Base-by-base conservation (phyloP, 805 yeast genomes). In the Lachancea nothofagi region DNA sequence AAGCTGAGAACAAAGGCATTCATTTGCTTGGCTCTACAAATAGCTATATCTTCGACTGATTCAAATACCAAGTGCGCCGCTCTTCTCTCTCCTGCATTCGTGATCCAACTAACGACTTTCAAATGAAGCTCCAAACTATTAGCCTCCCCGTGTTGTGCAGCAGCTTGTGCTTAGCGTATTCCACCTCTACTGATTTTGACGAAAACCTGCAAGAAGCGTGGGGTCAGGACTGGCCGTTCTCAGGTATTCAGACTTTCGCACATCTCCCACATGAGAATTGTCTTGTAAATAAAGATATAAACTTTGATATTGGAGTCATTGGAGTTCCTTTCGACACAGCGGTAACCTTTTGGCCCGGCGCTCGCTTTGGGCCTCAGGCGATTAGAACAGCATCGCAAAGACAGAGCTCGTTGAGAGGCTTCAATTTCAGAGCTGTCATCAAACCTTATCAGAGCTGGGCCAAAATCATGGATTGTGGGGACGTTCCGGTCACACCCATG, bases 311-410 rank as follows among this genome's bases (percentile, higher is more conserved):
- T 35, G 95, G 80, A 0, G 47, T 85, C 12, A 69, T 84, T 41
- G 95, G 95, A 4, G 80, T 82, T 1, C 94, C 94, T 0, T 85
- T 84, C 50, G 95, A 84, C 54, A 84, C 93, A 5, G 90, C 90
- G 0, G 80, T 79, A 0, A 72, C 88, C 1, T 84, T 78, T 58
- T 69, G 94, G 36, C 74, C 89, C 0, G 94, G 95, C 5, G 89
- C 94, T 2, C 64, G 95, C 38, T 84, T 84, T 61, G 95, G 95
- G 2, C 95, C 90, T 3, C 62, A 78, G 36, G 82, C 83, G 9
- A 78, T 81, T 36, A 64, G 89, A 48, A 64, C 71, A 2, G 83
- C 84, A 2, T 77, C 84, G 2, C 83, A 78, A 53, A 71, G 94
- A 48, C 94, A 84, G 55, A 75, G 76, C 2, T 59, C 78, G 2